Base-by-base conservation (phyloP, 2,329 filamentous ascomycete species). In the Colletotrichum sp. region DNA sequence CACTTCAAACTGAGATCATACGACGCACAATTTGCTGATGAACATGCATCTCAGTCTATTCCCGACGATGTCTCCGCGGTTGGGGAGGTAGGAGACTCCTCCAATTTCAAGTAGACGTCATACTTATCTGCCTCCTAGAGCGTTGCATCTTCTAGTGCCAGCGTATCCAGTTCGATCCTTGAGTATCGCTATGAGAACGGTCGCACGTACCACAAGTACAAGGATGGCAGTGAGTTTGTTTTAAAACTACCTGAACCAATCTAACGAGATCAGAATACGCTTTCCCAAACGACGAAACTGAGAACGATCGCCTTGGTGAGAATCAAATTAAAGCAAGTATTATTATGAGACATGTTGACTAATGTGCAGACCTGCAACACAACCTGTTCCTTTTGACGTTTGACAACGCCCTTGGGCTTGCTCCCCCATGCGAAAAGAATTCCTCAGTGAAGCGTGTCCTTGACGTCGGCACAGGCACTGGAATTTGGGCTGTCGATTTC, bases 281-380 rank as follows among this genome's bases (percentile, higher is more conserved):
- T 0, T 59, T 59, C 1, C 76, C 76, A 0, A 77, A 77, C 21
- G 76, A 77, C 18, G 72, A 77, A 1, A 13, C 1, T 8, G 76
- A 77, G 7, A 70, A 59, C 0, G 69, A 77, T 8, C 52, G 76
- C 2, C 60, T 77, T 10, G 76, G 73, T 72, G 6, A 68, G 81
- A 26, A 26, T n/a, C n/a, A n/a, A n/a, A n/a, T n/a, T n/a, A n/a
- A n/a, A n/a, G n/a, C n/a, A n/a, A n/a, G n/a, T n/a, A n/a, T n/a
- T n/a, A n/a, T n/a, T n/a, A n/a, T n/a, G n/a, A n/a, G n/a, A n/a
- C n/a, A n/a, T n/a, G n/a, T n/a, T n/a, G n/a, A n/a, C n/a, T n/a
- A n/a, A n/a, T n/a, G n/a, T n/a, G n/a, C n/a, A n/a, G 89, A 92
- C 75, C 81, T 90, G 78, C 88, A 90, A 79, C 89, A 92, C 80